Evolutionary conservation across 2,329 filamentous ascomycete genomes (phyloP).

Genomic region (Metarhizium robertsii): DNA sequence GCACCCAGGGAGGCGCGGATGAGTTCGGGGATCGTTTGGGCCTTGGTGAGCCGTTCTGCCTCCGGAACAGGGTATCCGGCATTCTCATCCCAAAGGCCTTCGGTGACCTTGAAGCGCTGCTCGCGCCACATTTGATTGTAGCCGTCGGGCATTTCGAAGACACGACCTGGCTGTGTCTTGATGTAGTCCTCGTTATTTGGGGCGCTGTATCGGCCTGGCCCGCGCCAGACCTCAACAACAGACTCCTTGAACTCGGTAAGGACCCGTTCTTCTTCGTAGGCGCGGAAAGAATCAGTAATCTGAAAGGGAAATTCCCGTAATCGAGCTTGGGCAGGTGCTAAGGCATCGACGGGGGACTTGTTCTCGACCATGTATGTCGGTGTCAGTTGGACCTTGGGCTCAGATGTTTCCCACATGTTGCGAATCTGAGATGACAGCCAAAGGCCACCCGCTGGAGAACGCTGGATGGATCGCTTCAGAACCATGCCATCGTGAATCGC

Average conservation of each 20-base stretch:
- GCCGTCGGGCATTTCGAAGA: slow-evolving; percentile 96
- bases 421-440: slow-evolving; percentile 88
- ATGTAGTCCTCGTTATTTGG: slow-evolving; percentile 69
- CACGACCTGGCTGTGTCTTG: slow-evolving; percentile 64
- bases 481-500: slow-evolving; percentile 93
- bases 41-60: slow-evolving; percentile 46
- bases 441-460: slow-evolving; percentile 76
- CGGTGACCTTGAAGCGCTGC: slow-evolving; percentile 77
- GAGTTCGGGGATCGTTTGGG: slow-evolving; percentile 75
- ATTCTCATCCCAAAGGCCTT: slow-evolving; percentile 84
- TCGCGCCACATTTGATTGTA: slow-evolving; percentile 91
- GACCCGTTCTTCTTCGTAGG: slow-evolving; percentile 83
- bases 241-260: slow-evolving; percentile 97
- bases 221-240: slow-evolving; percentile 87
- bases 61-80: slow-evolving; percentile 51
- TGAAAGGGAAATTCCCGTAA: slow-evolving; percentile 59
- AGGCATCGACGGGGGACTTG: slow-evolving; percentile 83
- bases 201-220: slow-evolving; percentile 56
- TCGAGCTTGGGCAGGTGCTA: slow-evolving; percentile 66
- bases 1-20: slow-evolving; percentile 68
- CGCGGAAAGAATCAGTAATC: slow-evolving; percentile 62
- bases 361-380: slow-evolving; percentile 83
- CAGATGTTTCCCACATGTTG: slow-evolving; percentile 60
- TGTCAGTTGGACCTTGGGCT: slow-evolving; percentile 63
- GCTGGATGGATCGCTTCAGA: slow-evolving; percentile 79